Conservation (phyloP, 495 filamentous ascomycete species). For the Penicillium nucicola region DNA sequence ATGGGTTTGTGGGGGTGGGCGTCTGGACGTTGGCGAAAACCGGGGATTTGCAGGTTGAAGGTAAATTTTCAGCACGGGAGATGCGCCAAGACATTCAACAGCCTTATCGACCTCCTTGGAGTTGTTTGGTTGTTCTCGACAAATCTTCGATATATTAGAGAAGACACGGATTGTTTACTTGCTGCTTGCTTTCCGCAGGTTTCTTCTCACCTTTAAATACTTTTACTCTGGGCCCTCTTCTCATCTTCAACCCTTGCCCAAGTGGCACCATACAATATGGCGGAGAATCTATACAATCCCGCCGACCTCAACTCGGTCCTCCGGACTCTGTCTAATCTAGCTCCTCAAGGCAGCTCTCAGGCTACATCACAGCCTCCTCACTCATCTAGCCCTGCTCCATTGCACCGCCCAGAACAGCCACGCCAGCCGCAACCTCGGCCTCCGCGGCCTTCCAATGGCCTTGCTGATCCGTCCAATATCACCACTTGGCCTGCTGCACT, state of each 20-base stretch:
- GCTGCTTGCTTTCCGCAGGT: no score
- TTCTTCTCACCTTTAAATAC: background rate
- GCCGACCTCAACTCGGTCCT: conserved; percentile 54
- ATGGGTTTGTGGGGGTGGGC: conserved; percentile 16
- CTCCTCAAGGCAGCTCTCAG: conserved; percentile 9
- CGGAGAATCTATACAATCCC: conserved; percentile 32
- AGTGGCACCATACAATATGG: conserved; percentile 20
- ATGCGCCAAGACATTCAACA: conserved; percentile 25
- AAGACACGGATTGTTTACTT: no score
- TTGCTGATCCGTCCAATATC: conserved; percentile 53
- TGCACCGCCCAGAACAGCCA: conserved; percentile 6
- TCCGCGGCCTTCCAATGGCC: conserved; percentile 2
- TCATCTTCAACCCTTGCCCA: background rate
- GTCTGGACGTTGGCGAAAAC: conserved; percentile 9
- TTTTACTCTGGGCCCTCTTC: background rate
- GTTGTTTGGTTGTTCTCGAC: no score
- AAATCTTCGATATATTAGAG: no score
- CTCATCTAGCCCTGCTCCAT: background rate
- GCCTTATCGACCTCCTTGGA: conserved; percentile 9
- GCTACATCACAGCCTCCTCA: background rate
- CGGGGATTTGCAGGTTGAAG: conserved; percentile 15
- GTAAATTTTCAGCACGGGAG: conserved; percentile 41
- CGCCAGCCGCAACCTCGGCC: conserved; percentile 2
- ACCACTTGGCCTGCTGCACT: conserved; percentile 63
- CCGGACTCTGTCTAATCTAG: conserved; percentile 42